A percentile compares a stretch with the other conserved stretches of the same genome.
phyloP scores from a whole-genome alignment of 768 basidiomycete genomes.

The Leccinellum rugosiceps region DNA sequence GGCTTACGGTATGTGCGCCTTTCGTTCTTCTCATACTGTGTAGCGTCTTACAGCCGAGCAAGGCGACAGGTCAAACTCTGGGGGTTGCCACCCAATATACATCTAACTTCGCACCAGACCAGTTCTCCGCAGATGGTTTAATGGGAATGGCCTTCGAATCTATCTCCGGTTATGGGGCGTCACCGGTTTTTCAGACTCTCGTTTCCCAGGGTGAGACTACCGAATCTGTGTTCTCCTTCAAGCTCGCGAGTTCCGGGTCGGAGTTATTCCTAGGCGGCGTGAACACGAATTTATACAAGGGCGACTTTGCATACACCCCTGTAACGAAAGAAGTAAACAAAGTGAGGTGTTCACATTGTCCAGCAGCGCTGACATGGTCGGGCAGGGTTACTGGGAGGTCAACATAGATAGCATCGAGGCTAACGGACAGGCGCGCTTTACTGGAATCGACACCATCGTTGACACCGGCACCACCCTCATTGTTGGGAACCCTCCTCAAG shows the following conservation, averaged over 20 bases:
- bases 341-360: not conserved
- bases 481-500: slow-evolving; percentile 3
- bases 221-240: slow-evolving; percentile 44
- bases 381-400: slow-evolving; percentile 21
- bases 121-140: slow-evolving; percentile 24
- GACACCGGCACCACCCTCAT: slow-evolving; percentile 23
- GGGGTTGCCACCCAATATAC: slow-evolving; percentile 13
- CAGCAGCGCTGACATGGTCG: not conserved
- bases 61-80: slow-evolving; percentile 14
- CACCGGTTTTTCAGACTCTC: slow-evolving; percentile 40
- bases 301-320: slow-evolving; percentile 36
- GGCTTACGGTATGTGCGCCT: slow-evolving; percentile 4
- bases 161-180: slow-evolving; percentile 33
- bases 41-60: not conserved
- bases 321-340: slow-evolving; percentile 10
- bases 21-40: not conserved
- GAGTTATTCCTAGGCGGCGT: slow-evolving; percentile 55
- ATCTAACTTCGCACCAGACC: not conserved
- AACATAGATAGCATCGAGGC: slow-evolving; percentile 5
- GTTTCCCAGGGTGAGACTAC: slow-evolving; percentile 32
- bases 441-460: slow-evolving; percentile 4
- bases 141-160: slow-evolving; percentile 42
- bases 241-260: slow-evolving; percentile 37
- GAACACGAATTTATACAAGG: slow-evolving; percentile 42
- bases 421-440: not conserved